Conservation (phyloP, 129 eudicot genomes). For the Tanacetum coccineum region DNA sequence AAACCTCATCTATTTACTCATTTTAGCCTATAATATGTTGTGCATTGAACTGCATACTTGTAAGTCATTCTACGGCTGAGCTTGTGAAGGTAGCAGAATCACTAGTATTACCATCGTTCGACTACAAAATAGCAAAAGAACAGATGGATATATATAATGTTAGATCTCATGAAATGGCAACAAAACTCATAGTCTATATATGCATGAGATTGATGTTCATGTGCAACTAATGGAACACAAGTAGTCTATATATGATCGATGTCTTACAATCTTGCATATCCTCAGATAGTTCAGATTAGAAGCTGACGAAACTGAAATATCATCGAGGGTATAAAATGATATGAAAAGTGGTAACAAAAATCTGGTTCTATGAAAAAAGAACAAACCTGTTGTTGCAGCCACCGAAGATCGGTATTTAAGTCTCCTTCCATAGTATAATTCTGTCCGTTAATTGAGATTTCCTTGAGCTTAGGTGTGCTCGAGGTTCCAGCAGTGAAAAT, state of each 20-base stretch:
- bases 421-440: slow-evolving; percentile 22
- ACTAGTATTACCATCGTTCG: slow-evolving; percentile 21
- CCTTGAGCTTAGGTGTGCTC: slow-evolving; percentile 20
- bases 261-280: too few relatives aligned
- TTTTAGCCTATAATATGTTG: background rate
- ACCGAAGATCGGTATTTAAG: slow-evolving; percentile 9
- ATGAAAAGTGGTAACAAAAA: background rate
- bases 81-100: slow-evolving; percentile 25
- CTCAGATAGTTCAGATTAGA: too few relatives aligned
- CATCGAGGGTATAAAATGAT: too few relatives aligned
- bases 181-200: background rate
- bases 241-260: too few relatives aligned
- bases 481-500: slow-evolving; percentile 23
- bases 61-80: slow-evolving; percentile 21
- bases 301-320: too few relatives aligned
- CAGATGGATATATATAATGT: too few relatives aligned
- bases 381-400: slow-evolving; percentile 28
- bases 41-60: background rate
- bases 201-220: background rate
- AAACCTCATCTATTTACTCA: too few relatives aligned
- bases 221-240: too few relatives aligned
- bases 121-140: slow-evolving; percentile 6
- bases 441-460: slow-evolving; percentile 19
- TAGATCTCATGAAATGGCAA: background rate
- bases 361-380: background rate